A percentile compares a stretch with the other conserved stretches of the same genome.
phyloP scores from a whole-genome alignment of 371 early-diverging fungal genomes.

The Amoeboaphelidium protococcarum region DNA sequence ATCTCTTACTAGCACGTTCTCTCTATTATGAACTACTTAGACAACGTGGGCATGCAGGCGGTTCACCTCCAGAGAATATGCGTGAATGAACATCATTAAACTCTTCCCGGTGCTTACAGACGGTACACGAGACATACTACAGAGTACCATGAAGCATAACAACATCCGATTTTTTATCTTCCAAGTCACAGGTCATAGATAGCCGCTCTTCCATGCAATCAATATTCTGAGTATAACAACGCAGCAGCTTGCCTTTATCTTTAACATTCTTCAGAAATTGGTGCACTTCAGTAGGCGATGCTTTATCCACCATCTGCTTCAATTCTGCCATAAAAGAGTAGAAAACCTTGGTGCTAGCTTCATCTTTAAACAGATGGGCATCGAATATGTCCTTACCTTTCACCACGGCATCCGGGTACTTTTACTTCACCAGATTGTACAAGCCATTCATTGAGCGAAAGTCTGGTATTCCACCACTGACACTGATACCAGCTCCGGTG shows the following conservation, averaged over 20 bases:
- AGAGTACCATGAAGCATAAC: conserved; percentile 83
- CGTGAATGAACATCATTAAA: conserved; percentile 23
- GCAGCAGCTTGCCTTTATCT: conserved; percentile 34
- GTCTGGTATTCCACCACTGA: conserved; percentile 59
- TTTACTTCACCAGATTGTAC: conserved; percentile 35
- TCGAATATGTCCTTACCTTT: conserved; percentile 89
- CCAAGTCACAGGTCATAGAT: background rate
- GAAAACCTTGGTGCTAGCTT: conserved; percentile 47
- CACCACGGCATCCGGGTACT: conserved; percentile 38
- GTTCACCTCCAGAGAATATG: conserved; percentile 32
- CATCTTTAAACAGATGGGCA: conserved; percentile 45
- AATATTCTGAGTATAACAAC: conserved; percentile 94
- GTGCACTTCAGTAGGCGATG: conserved; percentile 65
- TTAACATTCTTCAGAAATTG: conserved; percentile 46
- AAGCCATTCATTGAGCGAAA: conserved; percentile 15
- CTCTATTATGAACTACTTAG: conserved; percentile 22
- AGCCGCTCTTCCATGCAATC: conserved; percentile 60
- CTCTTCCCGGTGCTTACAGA: conserved; percentile 31
- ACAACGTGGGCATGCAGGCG: conserved; percentile 58
- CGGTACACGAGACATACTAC: conserved; percentile 49
- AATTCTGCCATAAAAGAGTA: conserved; percentile 83
- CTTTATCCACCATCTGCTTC: conserved; percentile 33
- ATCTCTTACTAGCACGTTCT: conserved; percentile 36
- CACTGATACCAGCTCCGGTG: conserved; percentile 79
- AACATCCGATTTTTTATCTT: conserved; percentile 1